Evolutionary conservation across 78 protist genomes (phyloP), one percentile per base, ranked within the genome.

Genomic region (Dictyostelium firmibasis): DNA sequence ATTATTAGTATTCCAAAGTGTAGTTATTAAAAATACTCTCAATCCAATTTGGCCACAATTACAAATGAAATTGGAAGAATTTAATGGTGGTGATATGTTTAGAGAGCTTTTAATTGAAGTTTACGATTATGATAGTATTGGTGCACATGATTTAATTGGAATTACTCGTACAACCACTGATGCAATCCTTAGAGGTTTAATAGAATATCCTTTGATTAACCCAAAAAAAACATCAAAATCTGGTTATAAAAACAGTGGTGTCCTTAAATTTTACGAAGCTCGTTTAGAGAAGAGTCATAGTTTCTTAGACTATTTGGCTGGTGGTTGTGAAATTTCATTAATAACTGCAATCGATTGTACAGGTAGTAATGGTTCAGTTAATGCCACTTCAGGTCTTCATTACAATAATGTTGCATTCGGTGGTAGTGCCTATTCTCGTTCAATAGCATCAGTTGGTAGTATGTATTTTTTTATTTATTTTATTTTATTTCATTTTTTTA

Each of bases 281-380:
- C 25, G 23, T 31, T 18, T 93, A 35, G 20, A 10, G 6, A 75
- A 79, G 36, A 83, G 33, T 1, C 18, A 91, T 31, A 3, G 86
- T 11, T 96, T 97, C 86, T 10, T 94, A 20, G 98, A 98, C 33
- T 98, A 70, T 91, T n/a, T 97, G 57, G 47, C n/a, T 7, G 95
- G 97, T 27, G 98, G 98, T n/a, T 43, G 77, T 64, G 96, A 97
- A 88, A 33, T 98, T 20, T n/a, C 29, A 27, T 57, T 96, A 60
- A 27, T 84, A 27, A 89, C 96, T 18, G 98, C 97, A 74, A 93
- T 98, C 84, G 99, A 98, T 92, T 98, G 97, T 86, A 98, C 99
- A 8, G 98, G 82, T 20, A 75, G 94, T 50, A 98, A 98, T 82
- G 97, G 96, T 44, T 20, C 53, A 35, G 97, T 96, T 35, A 20